Evolutionary conservation across 2,329 filamentous ascomycete species (phyloP).

Genomic region (Fusarium azukiicola): DNA sequence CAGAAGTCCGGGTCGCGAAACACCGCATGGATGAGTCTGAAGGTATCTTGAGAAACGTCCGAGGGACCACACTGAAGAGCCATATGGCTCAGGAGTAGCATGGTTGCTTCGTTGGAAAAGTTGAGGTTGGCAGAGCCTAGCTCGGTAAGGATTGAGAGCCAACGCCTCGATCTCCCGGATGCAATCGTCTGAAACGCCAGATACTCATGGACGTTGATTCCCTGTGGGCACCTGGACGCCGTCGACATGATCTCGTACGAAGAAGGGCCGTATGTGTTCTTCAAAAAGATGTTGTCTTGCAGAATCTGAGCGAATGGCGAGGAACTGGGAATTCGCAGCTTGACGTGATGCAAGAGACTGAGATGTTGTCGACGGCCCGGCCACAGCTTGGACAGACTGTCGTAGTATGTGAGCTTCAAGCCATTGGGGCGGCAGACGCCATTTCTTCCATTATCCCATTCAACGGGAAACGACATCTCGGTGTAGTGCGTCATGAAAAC

Average conservation of each 20-base stretch:
- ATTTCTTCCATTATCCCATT: conserved; percentile 53
- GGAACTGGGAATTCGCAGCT: conserved; percentile 45
- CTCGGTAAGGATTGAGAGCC: conserved; percentile 72
- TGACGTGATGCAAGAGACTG: conserved; percentile 48
- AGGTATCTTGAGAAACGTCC: conserved; percentile 49
- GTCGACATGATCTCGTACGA: conserved; percentile 77
- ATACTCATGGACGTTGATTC: conserved; percentile 74
- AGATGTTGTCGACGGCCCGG: conserved; percentile 42
- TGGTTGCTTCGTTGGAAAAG: conserved; percentile 77
- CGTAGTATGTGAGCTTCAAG: conserved; percentile 46
- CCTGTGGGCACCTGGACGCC: conserved; percentile 70
- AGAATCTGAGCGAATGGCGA: conserved; percentile 46
- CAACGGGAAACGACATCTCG: conserved; percentile 51
- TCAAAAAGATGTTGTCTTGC: conserved; percentile 39
- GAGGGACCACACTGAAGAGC: conserved; percentile 75
- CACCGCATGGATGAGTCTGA: conserved; percentile 70
- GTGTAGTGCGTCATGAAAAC: conserved; percentile 56
- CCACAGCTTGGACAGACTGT: conserved; percentile 42
- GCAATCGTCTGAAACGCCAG: conserved; percentile 73
- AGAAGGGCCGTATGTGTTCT: conserved; percentile 64
- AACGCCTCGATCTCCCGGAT: conserved; percentile 70
- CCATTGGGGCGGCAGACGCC: conserved; percentile 52
- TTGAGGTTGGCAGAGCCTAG: conserved; percentile 77
- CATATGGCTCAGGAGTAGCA: conserved; percentile 73
- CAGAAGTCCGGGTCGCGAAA: conserved; percentile 76